Conservation (phyloP, 352 stramenopile species). For the Phytophthora meadii region DNA sequence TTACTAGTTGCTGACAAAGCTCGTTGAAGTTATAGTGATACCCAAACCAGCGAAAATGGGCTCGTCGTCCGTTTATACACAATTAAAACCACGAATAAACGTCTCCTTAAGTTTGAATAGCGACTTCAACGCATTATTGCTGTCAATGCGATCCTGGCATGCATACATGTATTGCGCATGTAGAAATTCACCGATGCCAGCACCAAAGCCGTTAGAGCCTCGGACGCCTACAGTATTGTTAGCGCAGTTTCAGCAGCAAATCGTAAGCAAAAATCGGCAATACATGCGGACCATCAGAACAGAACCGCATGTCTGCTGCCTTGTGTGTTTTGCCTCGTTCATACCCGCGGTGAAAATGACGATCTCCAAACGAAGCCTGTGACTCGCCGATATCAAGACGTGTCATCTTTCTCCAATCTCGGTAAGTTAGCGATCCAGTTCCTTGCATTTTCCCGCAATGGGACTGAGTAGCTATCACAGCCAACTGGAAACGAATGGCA, state of each 20-base stretch:
- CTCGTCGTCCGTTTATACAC: too few species aligned
- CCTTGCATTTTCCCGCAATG: conserved; percentile 5
- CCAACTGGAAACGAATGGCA: conserved; percentile 1
- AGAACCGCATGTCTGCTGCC: not conserved
- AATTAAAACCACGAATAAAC: too few species aligned
- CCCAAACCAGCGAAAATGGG: too few species aligned
- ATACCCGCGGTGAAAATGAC: conserved; percentile 19
- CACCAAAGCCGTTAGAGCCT: too few species aligned
- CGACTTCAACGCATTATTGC: too few species aligned
- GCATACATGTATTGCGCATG: too few species aligned
- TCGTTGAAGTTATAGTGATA: too few species aligned
- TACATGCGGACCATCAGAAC: conserved; percentile 16
- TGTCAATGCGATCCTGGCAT: too few species aligned
- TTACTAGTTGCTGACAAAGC: too few species aligned
- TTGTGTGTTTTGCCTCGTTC: conserved; percentile 11
- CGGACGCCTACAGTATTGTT: too few species aligned
- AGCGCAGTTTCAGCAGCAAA: not conserved
- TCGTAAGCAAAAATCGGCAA: conserved; percentile 13
- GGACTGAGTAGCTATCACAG: not conserved
- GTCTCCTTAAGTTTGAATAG: too few species aligned
- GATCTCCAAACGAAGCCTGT: conserved; percentile 7
- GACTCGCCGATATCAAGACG: conserved; percentile 19
- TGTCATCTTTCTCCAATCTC: conserved; percentile 13
- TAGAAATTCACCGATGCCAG: too few species aligned
- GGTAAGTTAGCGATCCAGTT: conserved; percentile 3